Base-by-base conservation (phyloP, 176 grass and related monocot species). In the Rhynchospora tenuis region DNA sequence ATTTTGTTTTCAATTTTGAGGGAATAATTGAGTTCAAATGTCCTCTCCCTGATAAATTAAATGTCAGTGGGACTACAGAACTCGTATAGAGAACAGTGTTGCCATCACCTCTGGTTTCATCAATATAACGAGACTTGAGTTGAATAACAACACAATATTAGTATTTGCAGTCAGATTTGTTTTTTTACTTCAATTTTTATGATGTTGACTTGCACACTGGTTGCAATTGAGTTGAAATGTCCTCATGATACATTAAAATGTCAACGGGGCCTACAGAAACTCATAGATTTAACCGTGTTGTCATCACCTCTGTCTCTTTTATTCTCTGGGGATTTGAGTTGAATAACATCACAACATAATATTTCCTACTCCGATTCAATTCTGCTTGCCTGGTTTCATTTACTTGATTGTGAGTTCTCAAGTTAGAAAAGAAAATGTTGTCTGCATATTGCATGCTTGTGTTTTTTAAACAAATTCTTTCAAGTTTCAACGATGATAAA, bases 41-140 rank as follows among this genome's bases (percentile, higher is more conserved):
- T 82, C 59, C 78, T 74, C 79, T 66, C 51, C 3, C 55, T 72
- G 81, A 47, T 66, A 8, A 31, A 73, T 72, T 48, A 64, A 38
- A 87, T 64, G 55, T 68, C 66, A 83, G 55, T 55, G 51, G 85
- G 65, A 79, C 72, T 63, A 83, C 64, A 83, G 38, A 64, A 82
- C 85, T 87, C 85, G 64, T 64, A 82, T 52, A 82, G 46, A 44
- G 52, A 83, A 7, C 12, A 63, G 79, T 65, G 79, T 65, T 87
- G 85, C n/a, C 66, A 64, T 87, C 85, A 64, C 85, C 85, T 87
- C 60, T 38, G 24, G 23, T 74, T 56, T 64, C 55, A 64, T 76
- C 24, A 28, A 27, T 76, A 26, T 55, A 54, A 76, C 52, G 73
- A 45, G 73, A 51, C 20, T 76, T 17, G 47, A 55, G 48, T 76